Conservation (phyloP, 148 eudicot species). For the Fagopyrum homotropicum region DNA sequence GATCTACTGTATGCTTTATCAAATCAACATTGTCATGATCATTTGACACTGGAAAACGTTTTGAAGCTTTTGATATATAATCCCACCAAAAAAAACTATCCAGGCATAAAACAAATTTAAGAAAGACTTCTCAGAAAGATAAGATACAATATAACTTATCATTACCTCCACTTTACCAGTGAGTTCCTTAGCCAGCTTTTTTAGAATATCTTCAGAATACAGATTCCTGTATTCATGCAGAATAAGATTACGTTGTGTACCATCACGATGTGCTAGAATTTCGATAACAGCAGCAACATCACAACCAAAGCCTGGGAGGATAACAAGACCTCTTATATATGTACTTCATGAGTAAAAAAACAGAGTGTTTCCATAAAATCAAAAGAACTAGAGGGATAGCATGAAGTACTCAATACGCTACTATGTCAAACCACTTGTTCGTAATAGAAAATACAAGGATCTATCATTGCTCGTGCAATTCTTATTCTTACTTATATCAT, state of each 20-base stretch:
- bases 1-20: not conserved
- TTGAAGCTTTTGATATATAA: not conserved
- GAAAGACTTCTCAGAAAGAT: not conserved
- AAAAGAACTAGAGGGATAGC: not conserved
- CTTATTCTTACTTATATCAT: not conserved
- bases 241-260: constrained; percentile 54
- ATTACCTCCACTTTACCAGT: constrained; percentile 58
- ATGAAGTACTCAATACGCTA: not conserved
- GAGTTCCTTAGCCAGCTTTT: constrained; percentile 56
- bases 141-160: not conserved
- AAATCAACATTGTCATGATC: not conserved
- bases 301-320: constrained; percentile 59
- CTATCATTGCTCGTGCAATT: not conserved
- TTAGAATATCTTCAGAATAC: constrained; percentile 58
- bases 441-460: not conserved
- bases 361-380: not conserved
- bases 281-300: constrained; percentile 53
- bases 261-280: constrained; percentile 73
- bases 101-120: not conserved
- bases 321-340: not conserved
- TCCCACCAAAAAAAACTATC: not conserved
- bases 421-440: not conserved
- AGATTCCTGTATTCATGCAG: constrained; percentile 46
- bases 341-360: not conserved
- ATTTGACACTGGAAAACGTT: not conserved